Conservation (phyloP, 2,329 filamentous ascomycete species). For the Hymenoscyphus fraxineus region DNA sequence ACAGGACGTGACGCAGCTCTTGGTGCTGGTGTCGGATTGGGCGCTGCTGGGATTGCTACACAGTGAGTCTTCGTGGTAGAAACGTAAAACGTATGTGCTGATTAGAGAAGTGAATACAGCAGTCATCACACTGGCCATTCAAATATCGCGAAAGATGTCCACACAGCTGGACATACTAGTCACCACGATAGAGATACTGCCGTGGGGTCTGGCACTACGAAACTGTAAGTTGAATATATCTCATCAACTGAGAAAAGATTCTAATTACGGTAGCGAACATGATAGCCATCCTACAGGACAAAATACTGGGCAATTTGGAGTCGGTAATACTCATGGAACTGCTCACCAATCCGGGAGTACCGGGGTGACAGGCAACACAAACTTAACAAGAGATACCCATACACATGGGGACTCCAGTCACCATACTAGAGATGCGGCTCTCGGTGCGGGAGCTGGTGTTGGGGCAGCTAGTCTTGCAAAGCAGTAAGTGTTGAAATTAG, state of each 20-base stretch:
- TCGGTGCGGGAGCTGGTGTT: slow-evolving; percentile 5
- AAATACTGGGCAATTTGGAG: neutral
- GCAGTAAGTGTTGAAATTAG: neutral
- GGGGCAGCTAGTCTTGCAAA: slow-evolving; percentile 5
- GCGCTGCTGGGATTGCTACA: slow-evolving; percentile 1
- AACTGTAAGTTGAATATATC: neutral
- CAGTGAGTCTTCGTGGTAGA: neutral
- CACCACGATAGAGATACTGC: neutral
- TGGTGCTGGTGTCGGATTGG: neutral
- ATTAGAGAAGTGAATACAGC: neutral
- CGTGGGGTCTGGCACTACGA: neutral
- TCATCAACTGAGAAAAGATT: neutral
- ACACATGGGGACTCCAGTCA: slow-evolving; percentile 9
- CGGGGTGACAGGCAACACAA: neutral
- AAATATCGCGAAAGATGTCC: neutral
- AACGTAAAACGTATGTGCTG: neutral
- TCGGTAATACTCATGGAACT: neutral
- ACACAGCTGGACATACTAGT: neutral
- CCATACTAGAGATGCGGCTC: slow-evolving; percentile 10
- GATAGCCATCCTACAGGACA: neutral
- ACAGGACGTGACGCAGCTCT: slow-evolving; percentile 1
- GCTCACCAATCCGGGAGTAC: neutral
- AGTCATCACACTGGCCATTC: neutral
- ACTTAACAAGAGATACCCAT: neutral
- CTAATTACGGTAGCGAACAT: neutral